These are phyloP conservation scores for Phytopythium oedochilum DNA, from an alignment of 352 stramenopile genomes.

Conservation along the genomic window DNA sequence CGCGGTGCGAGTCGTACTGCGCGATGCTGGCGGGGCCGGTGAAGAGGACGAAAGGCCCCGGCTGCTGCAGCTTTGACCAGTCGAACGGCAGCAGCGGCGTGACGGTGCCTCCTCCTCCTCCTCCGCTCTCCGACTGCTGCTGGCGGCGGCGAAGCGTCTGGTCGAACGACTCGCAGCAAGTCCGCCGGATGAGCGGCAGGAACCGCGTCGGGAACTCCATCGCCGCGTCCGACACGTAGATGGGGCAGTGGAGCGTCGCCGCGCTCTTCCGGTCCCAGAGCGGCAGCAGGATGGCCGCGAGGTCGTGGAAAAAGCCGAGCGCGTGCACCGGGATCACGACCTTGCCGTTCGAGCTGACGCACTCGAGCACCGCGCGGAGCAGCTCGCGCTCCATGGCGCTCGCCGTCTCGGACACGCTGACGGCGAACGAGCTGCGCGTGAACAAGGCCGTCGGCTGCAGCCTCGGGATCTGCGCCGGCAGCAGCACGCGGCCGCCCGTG, in stretches of 20 bases:
- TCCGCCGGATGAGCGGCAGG: constrained; percentile 51
- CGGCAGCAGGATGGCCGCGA: constrained; percentile 62
- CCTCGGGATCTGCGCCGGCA: constrained; percentile 64
- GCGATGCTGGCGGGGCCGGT: constrained; percentile 72
- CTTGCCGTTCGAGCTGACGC: constrained; percentile 69
- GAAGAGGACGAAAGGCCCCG: constrained; percentile 74
- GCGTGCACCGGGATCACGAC: constrained; percentile 79
- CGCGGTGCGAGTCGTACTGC: constrained; percentile 61
- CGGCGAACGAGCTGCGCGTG: constrained; percentile 68
- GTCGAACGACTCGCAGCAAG: constrained; percentile 48
- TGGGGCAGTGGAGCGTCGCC: constrained; percentile 31
- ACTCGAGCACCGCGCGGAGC: constrained; percentile 73
- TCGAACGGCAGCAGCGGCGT: constrained; percentile 46
- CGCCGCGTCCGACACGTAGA: constrained; percentile 58
- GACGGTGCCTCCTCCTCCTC: not conserved
- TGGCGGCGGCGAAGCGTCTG: constrained; percentile 1
- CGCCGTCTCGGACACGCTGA: constrained; percentile 80
- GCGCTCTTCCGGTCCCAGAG: constrained; percentile 52
- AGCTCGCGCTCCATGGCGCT: constrained; percentile 80
- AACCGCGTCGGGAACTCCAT: constrained; percentile 61
- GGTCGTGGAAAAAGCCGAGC: constrained; percentile 78
- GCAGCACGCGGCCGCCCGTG: constrained; percentile 58
- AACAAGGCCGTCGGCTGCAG: constrained; percentile 56
- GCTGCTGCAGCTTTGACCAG: constrained; percentile 60
- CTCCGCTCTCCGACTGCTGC: not conserved